Base-by-base conservation (phyloP, 202 grass and related monocot genomes). In the Schoenoplectus triqueter region DNA sequence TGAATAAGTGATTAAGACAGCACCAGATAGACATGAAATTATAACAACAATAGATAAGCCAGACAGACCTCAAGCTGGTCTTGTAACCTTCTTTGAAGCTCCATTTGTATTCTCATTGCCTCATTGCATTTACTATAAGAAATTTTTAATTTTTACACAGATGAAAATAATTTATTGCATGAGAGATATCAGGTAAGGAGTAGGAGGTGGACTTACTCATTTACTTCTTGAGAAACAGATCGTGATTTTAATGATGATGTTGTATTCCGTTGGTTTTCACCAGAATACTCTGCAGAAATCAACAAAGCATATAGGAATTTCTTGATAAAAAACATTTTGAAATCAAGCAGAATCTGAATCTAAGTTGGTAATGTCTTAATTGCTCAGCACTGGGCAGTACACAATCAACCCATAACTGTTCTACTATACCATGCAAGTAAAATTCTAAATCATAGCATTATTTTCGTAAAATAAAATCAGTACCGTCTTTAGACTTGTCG, bases 31-130 rank as follows among this genome's bases (percentile, higher is more conserved):
- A 61, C 19, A 69, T 63, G 46, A 67, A 44, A 80, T 69, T 69
- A 60, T 51, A 68, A 86, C 7, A 17, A 17, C 18, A 64, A 47
- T 64, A 31, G 7, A 51, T 17, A 31, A 76, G 22, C 20, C 10
- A 70, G 19, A 57, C 21, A 52, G 42, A 80, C 80, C 79, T 83
- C 80, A 56, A 87, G 51, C 40, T 87, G 80, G 55, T 87, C 56
- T 49, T 83, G 86, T 20, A 87, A 79, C 80, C 22, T 63, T 75
- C 86, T 59, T 82, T 87, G 78, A 82, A 87, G 86, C 72, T 83
- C 86, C 86, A 87, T 87, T 73, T 83, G 86, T 62, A 87, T 74
- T 87, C 80, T 83, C 86, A 87, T 83, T 0, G 86, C 86, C 48
- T 87, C 86, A 75, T 83, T 83, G 74, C 86, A 87, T 77, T 75